A percentile compares a stretch with the other conserved stretches of the same genome.
These are phyloP conservation scores for Phytophthora melonis DNA, from an alignment of 352 stramenopile species.

Conservation along the genomic window DNA sequence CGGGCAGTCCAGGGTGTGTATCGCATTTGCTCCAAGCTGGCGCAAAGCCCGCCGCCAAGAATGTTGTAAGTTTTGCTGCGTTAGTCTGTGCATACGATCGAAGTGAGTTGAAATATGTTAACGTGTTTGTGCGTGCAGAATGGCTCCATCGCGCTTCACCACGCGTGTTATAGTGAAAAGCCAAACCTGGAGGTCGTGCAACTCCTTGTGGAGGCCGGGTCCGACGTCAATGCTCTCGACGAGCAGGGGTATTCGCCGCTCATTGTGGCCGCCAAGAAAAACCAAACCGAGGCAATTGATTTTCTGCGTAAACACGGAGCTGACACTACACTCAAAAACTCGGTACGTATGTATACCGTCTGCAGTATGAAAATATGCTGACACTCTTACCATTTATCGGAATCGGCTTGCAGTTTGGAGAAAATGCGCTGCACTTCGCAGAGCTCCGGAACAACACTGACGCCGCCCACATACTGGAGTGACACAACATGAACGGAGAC, in stretches of 20 bases:
- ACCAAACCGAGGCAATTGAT: conserved; percentile 68
- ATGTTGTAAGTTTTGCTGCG: conserved; percentile 52
- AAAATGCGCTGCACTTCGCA: conserved; percentile 74
- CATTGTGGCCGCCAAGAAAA: conserved; percentile 81
- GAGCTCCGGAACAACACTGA: conserved; percentile 65
- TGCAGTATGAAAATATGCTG: not conserved
- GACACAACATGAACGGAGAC: not conserved
- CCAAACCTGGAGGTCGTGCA: conserved; percentile 63
- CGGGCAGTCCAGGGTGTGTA: conserved; percentile 60
- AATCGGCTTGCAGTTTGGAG: conserved; percentile 48
- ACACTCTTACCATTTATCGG: not conserved
- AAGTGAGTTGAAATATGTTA: not conserved
- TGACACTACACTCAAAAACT: conserved; percentile 59
- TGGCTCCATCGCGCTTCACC: conserved; percentile 74
- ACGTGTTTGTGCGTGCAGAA: conserved; percentile 46
- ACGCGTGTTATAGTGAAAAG: conserved; percentile 80
- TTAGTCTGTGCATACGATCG: too few relatives aligned
- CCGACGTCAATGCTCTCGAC: conserved; percentile 70
- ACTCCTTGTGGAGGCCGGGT: conserved; percentile 65
- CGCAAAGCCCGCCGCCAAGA: conserved; percentile 54
- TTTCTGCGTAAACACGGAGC: conserved; percentile 62
- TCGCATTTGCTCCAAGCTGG: conserved; percentile 58
- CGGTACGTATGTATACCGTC: conserved; percentile 21
- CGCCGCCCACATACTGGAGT: conserved; percentile 54
- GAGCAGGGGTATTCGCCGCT: conserved; percentile 70